These are phyloP conservation scores for Geotrichum restrictum DNA, from an alignment of 1,139 yeast species.

Conservation along the genomic window DNA sequence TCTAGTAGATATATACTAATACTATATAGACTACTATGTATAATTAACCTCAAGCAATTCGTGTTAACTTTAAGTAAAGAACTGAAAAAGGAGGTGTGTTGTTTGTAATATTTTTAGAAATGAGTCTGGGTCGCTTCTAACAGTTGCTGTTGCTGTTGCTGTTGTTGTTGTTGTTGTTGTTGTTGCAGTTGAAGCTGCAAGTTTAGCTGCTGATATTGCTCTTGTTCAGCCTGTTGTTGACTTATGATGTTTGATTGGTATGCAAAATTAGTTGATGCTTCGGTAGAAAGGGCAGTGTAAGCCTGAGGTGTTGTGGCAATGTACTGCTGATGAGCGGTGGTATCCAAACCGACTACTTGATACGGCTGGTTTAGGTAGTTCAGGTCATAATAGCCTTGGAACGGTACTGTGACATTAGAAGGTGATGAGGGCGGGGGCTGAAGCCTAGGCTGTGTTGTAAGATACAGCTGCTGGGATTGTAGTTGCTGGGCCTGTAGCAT, in stretches of 20 bases:
- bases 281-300: background rate
- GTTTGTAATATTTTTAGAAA: too few relatives aligned
- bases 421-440: background rate
- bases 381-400: background rate
- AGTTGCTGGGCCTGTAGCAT: background rate
- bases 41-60: too few relatives aligned
- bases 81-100: too few relatives aligned
- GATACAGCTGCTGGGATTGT: background rate
- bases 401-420: background rate
- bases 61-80: too few relatives aligned
- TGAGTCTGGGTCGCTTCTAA: too few relatives aligned
- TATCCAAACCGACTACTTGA: background rate
- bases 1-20: too few relatives aligned
- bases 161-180: background rate
- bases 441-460: background rate
- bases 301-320: background rate
- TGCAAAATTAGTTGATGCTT: background rate
- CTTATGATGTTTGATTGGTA: too few relatives aligned
- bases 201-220: background rate
- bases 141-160: background rate
- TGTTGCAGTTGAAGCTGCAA: background rate
- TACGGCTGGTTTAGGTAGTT: background rate
- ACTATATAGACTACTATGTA: too few relatives aligned
- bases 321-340: slow-evolving; percentile 1
- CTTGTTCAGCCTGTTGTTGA: background rate